These are phyloP conservation scores for Marasmius sp. DNA, from an alignment of 1,284 basidiomycete species.

Conservation along the genomic window DNA sequence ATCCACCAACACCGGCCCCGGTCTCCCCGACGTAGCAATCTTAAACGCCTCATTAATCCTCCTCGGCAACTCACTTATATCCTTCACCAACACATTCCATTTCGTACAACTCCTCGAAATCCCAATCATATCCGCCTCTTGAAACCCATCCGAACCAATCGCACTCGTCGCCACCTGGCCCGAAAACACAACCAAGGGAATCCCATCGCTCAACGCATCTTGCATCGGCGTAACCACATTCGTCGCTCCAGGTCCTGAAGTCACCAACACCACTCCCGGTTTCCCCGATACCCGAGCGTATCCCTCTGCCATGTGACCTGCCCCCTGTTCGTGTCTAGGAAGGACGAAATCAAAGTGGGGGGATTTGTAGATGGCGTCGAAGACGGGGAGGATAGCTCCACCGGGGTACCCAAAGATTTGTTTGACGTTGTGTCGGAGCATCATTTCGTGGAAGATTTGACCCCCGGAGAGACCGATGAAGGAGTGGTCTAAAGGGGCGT, in stretches of 20 bases:
- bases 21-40: conserved; percentile 95
- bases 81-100: conserved; percentile 99
- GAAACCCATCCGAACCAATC: conserved; percentile 97
- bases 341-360: conserved; percentile 95
- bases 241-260: conserved; percentile 96
- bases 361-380: conserved; percentile 98
- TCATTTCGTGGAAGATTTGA: conserved; percentile 99
- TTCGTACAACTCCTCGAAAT: conserved; percentile 98
- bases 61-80: conserved; percentile 91
- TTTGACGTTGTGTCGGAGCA: conserved; percentile 95
- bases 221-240: conserved; percentile 99
- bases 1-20: conserved; percentile 96
- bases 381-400: conserved; percentile 96
- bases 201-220: conserved; percentile 93
- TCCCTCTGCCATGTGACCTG: conserved; percentile 98
- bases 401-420: conserved; percentile 98
- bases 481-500: conserved; percentile 63
- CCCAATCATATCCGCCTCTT: conserved; percentile 96
- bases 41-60: conserved; percentile 99
- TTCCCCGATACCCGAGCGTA: conserved; percentile 98
- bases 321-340: conserved; percentile 96
- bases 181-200: conserved; percentile 93
- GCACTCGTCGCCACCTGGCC: conserved; percentile 98
- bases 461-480: conserved; percentile 96
- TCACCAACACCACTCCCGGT: conserved; percentile 97